Evolutionary conservation across 2,329 filamentous ascomycete genomes (phyloP).

Genomic region (Drechslerella coelobrocha): DNA sequence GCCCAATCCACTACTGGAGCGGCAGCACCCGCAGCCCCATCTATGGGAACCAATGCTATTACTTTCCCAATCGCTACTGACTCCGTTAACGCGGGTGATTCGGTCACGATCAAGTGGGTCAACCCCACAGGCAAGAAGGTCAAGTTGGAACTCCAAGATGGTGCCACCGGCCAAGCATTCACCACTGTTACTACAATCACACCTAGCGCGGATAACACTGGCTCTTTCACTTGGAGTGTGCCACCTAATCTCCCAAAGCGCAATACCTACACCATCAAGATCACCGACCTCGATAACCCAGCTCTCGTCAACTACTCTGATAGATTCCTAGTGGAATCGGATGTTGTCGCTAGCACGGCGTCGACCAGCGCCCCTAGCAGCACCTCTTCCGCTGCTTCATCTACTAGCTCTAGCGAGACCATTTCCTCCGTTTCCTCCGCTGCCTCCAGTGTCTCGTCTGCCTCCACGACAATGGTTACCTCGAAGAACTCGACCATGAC

Average conservation of each 20-base stretch:
- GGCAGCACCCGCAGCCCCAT: too few relatives aligned
- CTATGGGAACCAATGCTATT: constrained; percentile 16
- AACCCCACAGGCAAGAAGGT: constrained; percentile 12
- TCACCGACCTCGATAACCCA: constrained; percentile 37
- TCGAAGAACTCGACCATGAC: constrained; percentile 20
- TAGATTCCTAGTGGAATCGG: constrained; percentile 20
- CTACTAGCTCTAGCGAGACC: constrained; percentile 14
- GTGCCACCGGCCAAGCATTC: not conserved
- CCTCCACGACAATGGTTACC: not conserved
- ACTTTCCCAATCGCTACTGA: constrained; percentile 7
- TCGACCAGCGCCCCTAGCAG: constrained; percentile 9
- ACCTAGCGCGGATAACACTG: constrained; percentile 11
- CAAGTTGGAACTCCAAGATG: constrained; percentile 26
- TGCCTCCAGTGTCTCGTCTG: not conserved
- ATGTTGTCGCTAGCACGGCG: too few relatives aligned
- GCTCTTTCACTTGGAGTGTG: constrained; percentile 28
- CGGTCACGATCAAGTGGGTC: constrained; percentile 25
- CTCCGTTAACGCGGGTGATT: constrained; percentile 9
- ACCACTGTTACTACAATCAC: constrained; percentile 19
- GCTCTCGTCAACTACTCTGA: constrained; percentile 48
- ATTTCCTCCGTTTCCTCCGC: constrained; percentile 1
- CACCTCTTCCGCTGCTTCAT: constrained; percentile 3
- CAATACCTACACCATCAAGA: constrained; percentile 32
- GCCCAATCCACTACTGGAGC: constrained; percentile 16
- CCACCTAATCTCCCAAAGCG: constrained; percentile 15